These are phyloP conservation scores for Pseudogymnoascus sp. DNA, from an alignment of 2,329 filamentous ascomycete species.

Conservation along the genomic window DNA sequence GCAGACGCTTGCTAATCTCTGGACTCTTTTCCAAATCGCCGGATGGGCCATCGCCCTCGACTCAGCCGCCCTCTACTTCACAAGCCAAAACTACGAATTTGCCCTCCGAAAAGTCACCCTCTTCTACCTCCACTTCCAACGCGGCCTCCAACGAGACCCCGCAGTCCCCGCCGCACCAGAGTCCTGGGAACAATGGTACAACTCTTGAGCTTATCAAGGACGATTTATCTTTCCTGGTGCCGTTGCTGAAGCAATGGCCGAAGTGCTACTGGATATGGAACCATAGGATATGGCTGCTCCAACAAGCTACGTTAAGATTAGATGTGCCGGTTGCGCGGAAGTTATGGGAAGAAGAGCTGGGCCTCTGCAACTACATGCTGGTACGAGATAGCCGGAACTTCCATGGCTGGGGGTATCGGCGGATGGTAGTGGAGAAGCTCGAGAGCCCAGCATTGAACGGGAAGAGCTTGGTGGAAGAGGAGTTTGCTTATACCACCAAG, in stretches of 20 bases:
- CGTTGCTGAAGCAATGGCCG: slow-evolving; percentile 74
- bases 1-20: slow-evolving; percentile 55
- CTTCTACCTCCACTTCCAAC: slow-evolving; percentile 50
- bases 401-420: slow-evolving; percentile 90
- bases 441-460: slow-evolving; percentile 51
- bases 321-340: slow-evolving; percentile 46
- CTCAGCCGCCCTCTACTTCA: slow-evolving; percentile 47
- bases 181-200: slow-evolving; percentile 46
- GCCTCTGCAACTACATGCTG: slow-evolving; percentile 81
- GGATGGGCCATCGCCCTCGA: slow-evolving; percentile 47
- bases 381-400: slow-evolving; percentile 83
- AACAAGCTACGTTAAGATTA: slow-evolving; percentile 61
- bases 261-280: slow-evolving; percentile 99
- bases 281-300: slow-evolving; percentile 78
- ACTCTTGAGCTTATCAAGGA: slow-evolving; percentile 53
- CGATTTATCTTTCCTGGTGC: slow-evolving; percentile 77
- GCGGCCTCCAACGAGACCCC: slow-evolving; percentile 45
- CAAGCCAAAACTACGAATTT: slow-evolving; percentile 49
- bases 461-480: slow-evolving; percentile 63
- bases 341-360: slow-evolving; percentile 81
- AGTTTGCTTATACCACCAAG: slow-evolving; percentile 83
- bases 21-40: slow-evolving; percentile 47
- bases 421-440: slow-evolving; percentile 67
- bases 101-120: slow-evolving; percentile 55
- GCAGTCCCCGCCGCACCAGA: slow-evolving; percentile 40